These are phyloP conservation scores for Paraphoma sp. DNA, from an alignment of 2,329 filamentous ascomycete genomes.

Conservation along the genomic window DNA sequence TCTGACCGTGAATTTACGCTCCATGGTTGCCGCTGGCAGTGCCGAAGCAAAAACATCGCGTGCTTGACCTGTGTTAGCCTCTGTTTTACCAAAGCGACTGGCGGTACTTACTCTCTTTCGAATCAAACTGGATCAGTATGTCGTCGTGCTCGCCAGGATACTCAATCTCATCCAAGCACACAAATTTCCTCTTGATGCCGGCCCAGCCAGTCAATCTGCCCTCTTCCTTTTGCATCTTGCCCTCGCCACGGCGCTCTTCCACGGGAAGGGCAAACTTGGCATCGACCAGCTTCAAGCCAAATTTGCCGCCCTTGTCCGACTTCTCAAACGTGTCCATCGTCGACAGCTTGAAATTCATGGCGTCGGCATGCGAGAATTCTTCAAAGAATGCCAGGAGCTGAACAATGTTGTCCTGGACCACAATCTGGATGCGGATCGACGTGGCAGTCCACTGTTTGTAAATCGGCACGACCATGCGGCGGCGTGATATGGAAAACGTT, in stretches of 20 bases:
- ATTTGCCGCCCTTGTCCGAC: constrained; percentile 61
- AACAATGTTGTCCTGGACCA: constrained; percentile 75
- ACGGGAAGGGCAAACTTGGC: constrained; percentile 87
- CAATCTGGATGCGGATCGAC: constrained; percentile 79
- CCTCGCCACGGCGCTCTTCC: constrained; percentile 55
- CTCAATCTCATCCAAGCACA: constrained; percentile 86
- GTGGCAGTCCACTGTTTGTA: constrained; percentile 93
- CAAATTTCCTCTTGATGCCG: constrained; percentile 71
- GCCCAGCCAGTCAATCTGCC: constrained; percentile 54
- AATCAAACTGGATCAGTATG: constrained; percentile 84
- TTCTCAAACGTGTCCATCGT: constrained; percentile 82
- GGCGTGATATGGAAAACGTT: constrained; percentile 80
- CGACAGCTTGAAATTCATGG: constrained; percentile 88
- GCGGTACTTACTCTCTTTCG: constrained; percentile 69
- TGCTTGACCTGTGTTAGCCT: constrained; percentile 45
- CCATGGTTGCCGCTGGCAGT: constrained; percentile 52
- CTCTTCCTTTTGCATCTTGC: constrained; percentile 59
- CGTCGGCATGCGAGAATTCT: constrained; percentile 83
- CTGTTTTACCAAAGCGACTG: not conserved
- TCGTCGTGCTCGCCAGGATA: constrained; percentile 93
- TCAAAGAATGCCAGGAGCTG: constrained; percentile 88
- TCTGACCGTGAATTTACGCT: constrained; percentile 52
- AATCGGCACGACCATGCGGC: constrained; percentile 88
- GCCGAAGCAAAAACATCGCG: constrained; percentile 55
- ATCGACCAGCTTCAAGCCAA: constrained; percentile 80